Base-by-base conservation (phyloP, 2,329 filamentous ascomycete species). In the Penicillium sp. region DNA sequence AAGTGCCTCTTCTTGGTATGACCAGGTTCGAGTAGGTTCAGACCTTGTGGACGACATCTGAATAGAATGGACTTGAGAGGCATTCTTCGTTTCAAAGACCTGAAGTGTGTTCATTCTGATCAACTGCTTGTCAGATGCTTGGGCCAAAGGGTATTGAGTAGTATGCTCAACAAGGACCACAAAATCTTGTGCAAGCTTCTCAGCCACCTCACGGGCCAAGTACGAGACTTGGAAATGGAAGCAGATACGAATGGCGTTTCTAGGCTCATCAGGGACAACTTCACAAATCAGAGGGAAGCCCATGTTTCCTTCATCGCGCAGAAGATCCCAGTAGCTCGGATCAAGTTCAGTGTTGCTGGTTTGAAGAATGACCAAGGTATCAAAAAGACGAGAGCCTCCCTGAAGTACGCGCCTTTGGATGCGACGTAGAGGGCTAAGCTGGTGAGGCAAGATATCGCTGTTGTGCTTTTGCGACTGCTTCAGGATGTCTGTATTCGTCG, bases 351-450 rank as follows among this genome's bases (percentile, higher is more conserved):
- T 45, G 6, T 73, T 59, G 0, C 78, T 74, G 35, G 84, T 82
- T 61, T 96, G 90, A 9, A 95, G 72, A 40, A 96, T 78, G 13
- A 96, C 72, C 24, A 95, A 69, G 1, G 85, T 87, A 61, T 95
- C 87, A 63, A 95, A 95, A 0, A 95, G 70, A 10, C 74, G 75
- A 14, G 69, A 68, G 1, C 77, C 74, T 47, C 76, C 63, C 46
- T 66, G 48, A 52, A 69, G 58, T 60, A 72, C 54, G 56, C 74
- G 69, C 1, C 69, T 70, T 57, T 91, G 88, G 11, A 95, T 81
- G 0, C 77, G 77, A 20, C 89, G 79, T 22, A 95, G 69, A 1
- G 88, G 80, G 0, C 85, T 87, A 41, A 94, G 79, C 52, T 95
- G 89, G 56, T 85, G 84, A 0, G 77, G 73, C 14, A 91, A 58